Evolutionary conservation across 1,139 yeast species (phyloP), one percentile per base, ranked within the genome.

Genomic region (Kodamaea fungicola): DNA sequence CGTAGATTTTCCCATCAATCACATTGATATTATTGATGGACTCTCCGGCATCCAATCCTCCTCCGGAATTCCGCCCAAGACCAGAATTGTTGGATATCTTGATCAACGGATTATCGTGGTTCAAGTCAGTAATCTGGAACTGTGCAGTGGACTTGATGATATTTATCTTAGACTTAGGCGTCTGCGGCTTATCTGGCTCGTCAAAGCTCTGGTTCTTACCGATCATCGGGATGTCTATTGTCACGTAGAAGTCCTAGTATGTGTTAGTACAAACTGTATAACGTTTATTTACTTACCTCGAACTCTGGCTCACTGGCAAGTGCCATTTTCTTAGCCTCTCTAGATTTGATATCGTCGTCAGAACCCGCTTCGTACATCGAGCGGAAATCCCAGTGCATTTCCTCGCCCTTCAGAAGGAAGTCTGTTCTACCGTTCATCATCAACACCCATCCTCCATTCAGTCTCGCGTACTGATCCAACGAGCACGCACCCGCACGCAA

Each of bases 301-400:
- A 53, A 58, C 32, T 62, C 65, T 32, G 44, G 51, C 28, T 42
- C 46, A 22, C 42, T 42, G 10, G 44, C 44, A 29, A 42, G 45
- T 19, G 53, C 58, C 28, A 45, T 43, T 39, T 49, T 49, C 42
- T 45, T 50, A 7, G 41, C 47, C 12, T 52, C 60, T 52, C 83
- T 64, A 3, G 77, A 74, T 46, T 70, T 74, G 27, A 82, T 72
- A 55, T 83, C 92, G 39, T 81, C 90, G 41, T 80, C 84, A 1
- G 89, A 81, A 2, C 92, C 92, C 1, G 92, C 90, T 54, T 83
- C 90, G 46, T 76, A 78, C 21, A 74, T 74, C 39, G 61, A 64
- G 52, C 76, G 78, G 64, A 87, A 87, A 47, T 81, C 76, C 96
- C 96, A 87, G 55, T 84, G 84, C 92, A 88, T 85, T 59, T 86